Evolutionary conservation across 176 grass and related monocot genomes (phyloP), one percentile per base, ranked within the genome.

Genomic region (Tillandsia leiboldiana): DNA sequence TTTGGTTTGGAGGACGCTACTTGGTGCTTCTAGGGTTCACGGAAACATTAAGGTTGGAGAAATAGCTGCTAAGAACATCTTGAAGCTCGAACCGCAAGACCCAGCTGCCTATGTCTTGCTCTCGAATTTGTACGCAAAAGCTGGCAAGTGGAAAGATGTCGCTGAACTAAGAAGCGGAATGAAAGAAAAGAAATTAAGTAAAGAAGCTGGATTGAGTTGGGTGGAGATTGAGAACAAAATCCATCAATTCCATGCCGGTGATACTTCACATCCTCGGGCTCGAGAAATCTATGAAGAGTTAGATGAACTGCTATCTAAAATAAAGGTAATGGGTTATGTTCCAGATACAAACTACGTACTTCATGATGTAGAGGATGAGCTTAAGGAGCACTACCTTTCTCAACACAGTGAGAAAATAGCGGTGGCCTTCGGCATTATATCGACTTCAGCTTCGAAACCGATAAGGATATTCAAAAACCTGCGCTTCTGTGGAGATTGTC

Each of bases 381-480:
- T 89, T 22, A 96, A 96, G 76, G 92, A 89, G 51, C 76, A 87
- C 53, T 96, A 67, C 67, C 84, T 96, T 51, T 70, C 85, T 81
- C 92, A 90, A 59, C 92, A 96, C 71, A 96, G 88, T 9, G 92
- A 96, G 81, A 96, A 92, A 82, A 89, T 96, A 11, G 81, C 88
- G 18, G 83, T 87, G 1, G 76, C 83, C 1, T 96, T 92, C 13
- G 86, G 92, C 70, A 84, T 92, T 52, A 85, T 96, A 76, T 71
- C 66, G 50, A 80, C 75, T 12, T 81, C 78, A 22, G 79, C 68
- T 74, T 65, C 73, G 18, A 89, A 91, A 79, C 88, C 86, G 12
- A 85, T 92, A 75, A 86, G 88, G 20, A 77, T 92, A 84, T 96
- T 96, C 77, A 96, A 96, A 69, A 96, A 92, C 69, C 83, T 97